Percentiles rank a stretch among this genome's conserved stretches.
Conservation (phyloP, 441 rosid species). For the Rhodomyrtus psidioides region DNA sequence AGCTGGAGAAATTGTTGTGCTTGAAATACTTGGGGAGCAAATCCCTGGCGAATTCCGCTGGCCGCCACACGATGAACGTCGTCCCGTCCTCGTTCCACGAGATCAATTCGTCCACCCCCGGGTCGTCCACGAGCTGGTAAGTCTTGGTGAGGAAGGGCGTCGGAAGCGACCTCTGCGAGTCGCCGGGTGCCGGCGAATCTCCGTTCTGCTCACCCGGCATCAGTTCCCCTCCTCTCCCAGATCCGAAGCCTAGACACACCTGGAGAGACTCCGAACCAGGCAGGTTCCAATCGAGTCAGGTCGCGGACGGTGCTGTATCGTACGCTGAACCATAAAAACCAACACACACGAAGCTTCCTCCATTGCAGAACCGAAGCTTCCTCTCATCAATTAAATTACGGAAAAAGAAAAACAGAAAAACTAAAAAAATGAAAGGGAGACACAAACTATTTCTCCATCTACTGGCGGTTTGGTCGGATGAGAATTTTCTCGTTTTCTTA, state of each 20-base stretch:
- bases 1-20: constrained; percentile 95
- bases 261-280: neutral
- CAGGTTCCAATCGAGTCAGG: neutral
- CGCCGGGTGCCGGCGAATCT: neutral
- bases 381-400: neutral
- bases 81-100: neutral
- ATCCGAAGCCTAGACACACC: neutral
- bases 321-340: neutral
- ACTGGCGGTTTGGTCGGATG: neutral
- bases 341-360: neutral
- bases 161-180: neutral
- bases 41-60: constrained; percentile 41
- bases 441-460: neutral
- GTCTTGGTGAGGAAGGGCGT: neutral
- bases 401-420: neutral
- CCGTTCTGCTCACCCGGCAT: neutral
- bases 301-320: neutral
- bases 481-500: neutral
- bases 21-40: constrained; percentile 89
- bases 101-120: neutral
- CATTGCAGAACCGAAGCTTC: neutral
- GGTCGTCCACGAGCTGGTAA: neutral
- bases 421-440: rapidly evolving
- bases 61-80: neutral
- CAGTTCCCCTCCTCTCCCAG: neutral